Evolutionary conservation across 805 yeast species (phyloP).

Genomic region (Kregervanrija fluxuum): DNA sequence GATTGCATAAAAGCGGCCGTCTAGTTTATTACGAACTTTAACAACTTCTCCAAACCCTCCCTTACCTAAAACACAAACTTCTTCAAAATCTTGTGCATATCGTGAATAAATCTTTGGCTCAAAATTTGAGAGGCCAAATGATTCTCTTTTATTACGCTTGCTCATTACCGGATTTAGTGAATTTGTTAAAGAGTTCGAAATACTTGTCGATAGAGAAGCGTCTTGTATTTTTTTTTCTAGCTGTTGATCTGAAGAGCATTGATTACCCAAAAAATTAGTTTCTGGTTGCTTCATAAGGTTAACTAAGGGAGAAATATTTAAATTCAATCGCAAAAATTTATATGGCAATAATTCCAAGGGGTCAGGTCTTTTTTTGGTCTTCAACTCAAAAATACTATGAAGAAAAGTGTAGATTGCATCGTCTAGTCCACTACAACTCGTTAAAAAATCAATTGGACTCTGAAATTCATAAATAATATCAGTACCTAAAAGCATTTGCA

Average conservation of each 20-base stretch:
- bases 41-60: slow-evolving; percentile 99
- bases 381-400: slow-evolving; percentile 52
- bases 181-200: not conserved
- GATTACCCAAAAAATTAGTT: no score
- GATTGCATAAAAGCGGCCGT: slow-evolving; percentile 91
- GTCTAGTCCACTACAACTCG: slow-evolving; percentile 29
- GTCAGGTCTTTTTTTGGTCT: slow-evolving; percentile 66
- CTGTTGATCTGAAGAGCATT: no score
- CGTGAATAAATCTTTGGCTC: slow-evolving; percentile 43
- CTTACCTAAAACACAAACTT: slow-evolving; percentile 79
- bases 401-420: slow-evolving; percentile 62
- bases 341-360: slow-evolving; percentile 82
- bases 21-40: slow-evolving; percentile 88
- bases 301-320: slow-evolving; percentile 29
- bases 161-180: not conserved
- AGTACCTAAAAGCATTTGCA: slow-evolving; percentile 56
- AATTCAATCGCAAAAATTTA: slow-evolving; percentile 71
- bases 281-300: slow-evolving; percentile 4
- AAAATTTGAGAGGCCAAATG: slow-evolving; percentile 19
- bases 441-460: slow-evolving; percentile 60
- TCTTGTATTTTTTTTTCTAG: no score
- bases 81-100: slow-evolving; percentile 91
- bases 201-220: no score
- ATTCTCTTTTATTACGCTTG: slow-evolving; percentile 19
- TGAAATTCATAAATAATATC: slow-evolving; percentile 46